phyloP scores from a whole-genome alignment of 2,329 filamentous ascomycete genomes.

The Trichoderma oligosporum region DNA sequence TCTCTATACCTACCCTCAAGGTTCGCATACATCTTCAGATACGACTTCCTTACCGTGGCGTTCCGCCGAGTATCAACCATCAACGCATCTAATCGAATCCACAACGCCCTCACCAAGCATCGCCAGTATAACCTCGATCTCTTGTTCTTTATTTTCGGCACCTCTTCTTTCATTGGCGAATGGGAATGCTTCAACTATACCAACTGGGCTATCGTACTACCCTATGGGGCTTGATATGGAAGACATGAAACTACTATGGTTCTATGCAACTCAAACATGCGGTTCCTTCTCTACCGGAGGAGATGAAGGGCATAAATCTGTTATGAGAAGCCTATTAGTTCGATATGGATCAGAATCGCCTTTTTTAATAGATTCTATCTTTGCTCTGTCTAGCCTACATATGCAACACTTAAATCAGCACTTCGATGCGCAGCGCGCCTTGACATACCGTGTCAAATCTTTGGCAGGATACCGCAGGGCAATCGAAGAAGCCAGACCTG shows the following conservation, averaged over 20 bases:
- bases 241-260: conserved; percentile 55
- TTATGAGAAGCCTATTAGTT: conserved; percentile 46
- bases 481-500: conserved; percentile 44
- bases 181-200: conserved; percentile 8
- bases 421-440: conserved; percentile 38
- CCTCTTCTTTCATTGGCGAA: not conserved
- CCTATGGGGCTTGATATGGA: conserved; percentile 34
- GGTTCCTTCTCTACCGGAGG: conserved; percentile 44
- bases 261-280: conserved; percentile 48
- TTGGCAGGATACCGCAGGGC: conserved; percentile 51
- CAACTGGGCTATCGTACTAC: conserved; percentile 30
- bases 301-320: conserved; percentile 35
- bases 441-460: conserved; percentile 46
- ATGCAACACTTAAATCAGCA: conserved; percentile 41
- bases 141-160: conserved; percentile 9
- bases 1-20: conserved; percentile 36
- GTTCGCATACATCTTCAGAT: not conserved
- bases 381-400: conserved; percentile 50
- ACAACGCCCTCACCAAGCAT: not conserved
- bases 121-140: conserved; percentile 1
- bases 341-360: conserved; percentile 49
- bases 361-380: conserved; percentile 54
- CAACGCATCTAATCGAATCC: not conserved
- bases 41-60: not conserved
- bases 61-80: not conserved